Evolutionary conservation across 169 alveolate species (phyloP), one percentile per base, ranked within the genome.

Genomic region (Miamiensis avidus): DNA sequence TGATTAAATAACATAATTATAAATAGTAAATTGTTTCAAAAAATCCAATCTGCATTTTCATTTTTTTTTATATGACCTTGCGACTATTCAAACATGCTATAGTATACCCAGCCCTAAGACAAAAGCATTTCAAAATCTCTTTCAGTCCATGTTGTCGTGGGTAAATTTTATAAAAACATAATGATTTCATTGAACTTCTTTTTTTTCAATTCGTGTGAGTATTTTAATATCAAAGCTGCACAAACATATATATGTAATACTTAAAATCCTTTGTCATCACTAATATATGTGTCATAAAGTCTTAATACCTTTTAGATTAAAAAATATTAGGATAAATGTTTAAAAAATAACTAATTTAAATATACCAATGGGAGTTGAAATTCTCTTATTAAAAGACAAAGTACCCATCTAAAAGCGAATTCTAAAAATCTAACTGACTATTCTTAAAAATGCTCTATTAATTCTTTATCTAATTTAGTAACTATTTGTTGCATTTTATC

Each of bases 361-460:
- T 49, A 11, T 49, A 49, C 69, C 20, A 11, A 20, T 11, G 69
- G 69, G 4, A 49, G 69, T 30, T 86, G 89, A 79, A 95, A 93
- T 85, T 93, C 95, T 76, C 97, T 90, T 28, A 93, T 89, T 75
- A 95, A 84, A 64, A 91, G 86, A 77, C 96, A 93, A 74, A 88
- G 91, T 78, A 92, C 90, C 97, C 97, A 95, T 76, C 96, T 88
- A 85, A 93, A 95, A 29, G 93, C 91, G 78, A 95, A 95, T 77
- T 92, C 89, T 28, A 78, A 79, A 82, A 88, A 92, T 78, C 90
- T 92, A n/a, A 93, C 89, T 65, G 90, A 94, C 74, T 86, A 78
- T 6, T 86, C 27, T 76, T 87, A 82, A 29, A 95, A 88, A 82
- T 88, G 88, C n/a, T 87, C 85, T 73, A 89, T 78, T 34, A 89